A percentile compares a stretch with the other conserved stretches of the same genome.
Evolutionary conservation across 192 early-diverging fungal species (phyloP).

Genomic region (Borealophlyctis nickersoniae): DNA sequence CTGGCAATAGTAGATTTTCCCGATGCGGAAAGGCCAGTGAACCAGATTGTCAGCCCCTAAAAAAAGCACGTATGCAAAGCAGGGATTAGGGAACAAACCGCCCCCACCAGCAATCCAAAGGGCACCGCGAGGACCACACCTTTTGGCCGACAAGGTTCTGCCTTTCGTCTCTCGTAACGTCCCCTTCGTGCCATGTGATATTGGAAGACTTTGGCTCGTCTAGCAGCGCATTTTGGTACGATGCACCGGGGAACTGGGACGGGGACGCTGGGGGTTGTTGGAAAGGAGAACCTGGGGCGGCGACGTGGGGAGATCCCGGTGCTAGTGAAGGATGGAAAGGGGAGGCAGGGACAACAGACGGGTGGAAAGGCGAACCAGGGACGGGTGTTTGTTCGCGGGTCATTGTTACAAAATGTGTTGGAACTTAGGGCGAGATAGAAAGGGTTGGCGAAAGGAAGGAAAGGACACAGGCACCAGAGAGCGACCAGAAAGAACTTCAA

Average conservation of each 20-base stretch:
- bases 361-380: neutral
- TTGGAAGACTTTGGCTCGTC: constrained; percentile 56
- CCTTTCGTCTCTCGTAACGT: constrained; percentile 72
- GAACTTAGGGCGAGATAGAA: neutral
- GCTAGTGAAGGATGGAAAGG: neutral
- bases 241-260: neutral
- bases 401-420: neutral
- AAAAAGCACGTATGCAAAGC: constrained; percentile 19
- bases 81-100: constrained; percentile 1
- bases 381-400: neutral
- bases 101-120: neutral
- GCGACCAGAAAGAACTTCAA: too few species aligned
- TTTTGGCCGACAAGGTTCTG: constrained; percentile 66
- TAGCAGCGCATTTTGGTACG: neutral
- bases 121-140: constrained; percentile 25
- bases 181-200: constrained; percentile 87
- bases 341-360: neutral
- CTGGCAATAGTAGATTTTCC: constrained; percentile 91
- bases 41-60: constrained; percentile 82
- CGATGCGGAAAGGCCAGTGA: constrained; percentile 91
- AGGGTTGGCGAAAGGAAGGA: neutral
- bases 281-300: neutral
- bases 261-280: neutral
- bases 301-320: neutral
- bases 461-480: neutral